Evolutionary conservation across 768 basidiomycete species (phyloP), one percentile per base, ranked within the genome.

Genomic region (Lentinus tigrinus): DNA sequence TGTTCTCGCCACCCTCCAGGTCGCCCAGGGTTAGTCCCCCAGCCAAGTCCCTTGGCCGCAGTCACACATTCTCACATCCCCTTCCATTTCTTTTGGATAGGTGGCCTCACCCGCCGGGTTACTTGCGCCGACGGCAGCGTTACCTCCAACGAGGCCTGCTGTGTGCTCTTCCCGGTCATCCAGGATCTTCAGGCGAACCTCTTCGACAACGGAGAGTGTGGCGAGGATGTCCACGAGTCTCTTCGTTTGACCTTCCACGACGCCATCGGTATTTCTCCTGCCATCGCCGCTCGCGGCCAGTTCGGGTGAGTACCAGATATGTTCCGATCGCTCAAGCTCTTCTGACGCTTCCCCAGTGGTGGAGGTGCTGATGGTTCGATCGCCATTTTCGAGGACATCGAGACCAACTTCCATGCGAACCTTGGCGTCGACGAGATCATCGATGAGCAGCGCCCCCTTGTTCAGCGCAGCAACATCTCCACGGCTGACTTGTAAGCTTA

Each of bases 331-430:
- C 24, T 19, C 31, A 0, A 14, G 9, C 9, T n/a, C 4, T 16
- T 31, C 16, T 17, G 4, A 31, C 31, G 11, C 31, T 31, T 59
- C 16, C 31, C 26, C 54, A 66, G 62, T 16, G 70, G 72, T 36
- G 67, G 66, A 40, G 72, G 72, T 7, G 71, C 70, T 40, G 81
- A 82, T 54, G 82, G 79, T 23, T 81, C 79, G 4, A 75, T 82
- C 59, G 73, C 79, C 58, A 67, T 71, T 4, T 81, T 82, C 66
- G 66, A 67, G 38, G 70, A 73, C 17, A 73, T 74, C 39, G 81
- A 81, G 62, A 67, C 73, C 21, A 59, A 65, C 10, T 81, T 77
- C 68, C 66, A 69, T 21, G 78, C 78, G 5, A 81, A 81, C 63
- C 34, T 40, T 31, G 62, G 62, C 47, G 64, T 67, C 34, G 66